These are phyloP conservation scores for Gilbertella persicaria DNA, from an alignment of 371 early-diverging fungal species.

Conservation along the genomic window DNA sequence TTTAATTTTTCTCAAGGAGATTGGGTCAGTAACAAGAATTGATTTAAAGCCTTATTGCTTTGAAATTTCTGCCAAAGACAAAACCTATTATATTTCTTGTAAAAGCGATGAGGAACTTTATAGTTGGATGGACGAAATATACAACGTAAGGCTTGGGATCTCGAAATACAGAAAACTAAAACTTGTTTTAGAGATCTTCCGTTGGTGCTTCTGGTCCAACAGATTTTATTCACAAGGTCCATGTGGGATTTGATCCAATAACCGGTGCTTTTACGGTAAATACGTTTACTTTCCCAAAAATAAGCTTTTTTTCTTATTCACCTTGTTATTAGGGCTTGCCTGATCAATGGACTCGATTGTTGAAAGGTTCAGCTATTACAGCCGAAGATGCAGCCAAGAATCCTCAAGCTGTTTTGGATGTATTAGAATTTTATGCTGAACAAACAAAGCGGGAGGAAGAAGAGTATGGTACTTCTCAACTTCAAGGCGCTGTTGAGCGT, in stretches of 20 bases:
- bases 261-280: slow-evolving; percentile 89
- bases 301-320: neutral
- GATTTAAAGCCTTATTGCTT: slow-evolving; percentile 89
- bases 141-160: slow-evolving; percentile 56
- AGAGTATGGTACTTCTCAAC: slow-evolving; percentile 44
- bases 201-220: slow-evolving; percentile 89
- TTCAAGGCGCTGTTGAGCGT: slow-evolving; percentile 33
- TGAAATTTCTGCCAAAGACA: slow-evolving; percentile 85
- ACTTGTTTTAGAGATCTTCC: slow-evolving; percentile 68
- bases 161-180: neutral
- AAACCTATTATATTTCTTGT: slow-evolving; percentile 83
- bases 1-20: slow-evolving; percentile 87
- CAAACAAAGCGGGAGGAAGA: slow-evolving; percentile 60
- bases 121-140: slow-evolving; percentile 95
- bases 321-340: slow-evolving; percentile 79
- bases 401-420: slow-evolving; percentile 97
- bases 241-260: slow-evolving; percentile 93
- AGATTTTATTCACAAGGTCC: slow-evolving; percentile 91
- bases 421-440: slow-evolving; percentile 95
- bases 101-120: slow-evolving; percentile 94
- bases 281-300: slow-evolving; percentile 7
- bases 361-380: slow-evolving; percentile 90
- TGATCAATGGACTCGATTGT: slow-evolving; percentile 87
- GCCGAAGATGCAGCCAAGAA: slow-evolving; percentile 95
- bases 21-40: slow-evolving; percentile 78